Conservation (phyloP, 2,329 filamentous ascomycete genomes). For the Uncinocarpus reesii region DNA sequence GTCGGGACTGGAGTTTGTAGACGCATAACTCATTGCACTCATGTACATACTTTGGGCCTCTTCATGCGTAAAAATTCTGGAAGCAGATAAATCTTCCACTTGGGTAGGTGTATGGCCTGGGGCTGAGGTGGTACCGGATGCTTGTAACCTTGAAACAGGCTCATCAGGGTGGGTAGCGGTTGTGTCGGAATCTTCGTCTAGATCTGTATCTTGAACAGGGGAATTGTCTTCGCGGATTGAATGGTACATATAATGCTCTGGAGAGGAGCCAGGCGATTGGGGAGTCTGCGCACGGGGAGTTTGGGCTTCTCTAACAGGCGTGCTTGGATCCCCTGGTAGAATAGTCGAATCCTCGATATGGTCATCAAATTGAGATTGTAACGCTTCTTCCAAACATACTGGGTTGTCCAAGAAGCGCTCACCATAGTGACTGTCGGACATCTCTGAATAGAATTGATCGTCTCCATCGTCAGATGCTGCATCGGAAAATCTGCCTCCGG, state of each 20-base stretch:
- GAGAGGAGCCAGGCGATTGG: conserved; percentile 12
- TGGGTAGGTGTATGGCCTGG: not conserved
- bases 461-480: conserved; percentile 31
- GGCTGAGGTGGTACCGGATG: not conserved
- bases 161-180: too few relatives aligned
- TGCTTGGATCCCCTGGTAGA: conserved; percentile 10
- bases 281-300: conserved; percentile 19
- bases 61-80: conserved; percentile 39
- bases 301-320: not conserved
- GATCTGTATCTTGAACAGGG: not conserved
- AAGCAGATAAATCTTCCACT: conserved; percentile 35
- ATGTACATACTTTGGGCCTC: conserved; percentile 45
- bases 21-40: conserved; percentile 45
- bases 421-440: conserved; percentile 22
- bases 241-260: conserved; percentile 9
- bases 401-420: conserved; percentile 30
- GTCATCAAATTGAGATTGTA: conserved; percentile 28
- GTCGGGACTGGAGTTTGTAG: conserved; percentile 23
- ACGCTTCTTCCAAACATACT: conserved; percentile 31
- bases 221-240: conserved; percentile 7
- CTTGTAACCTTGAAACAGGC: not conserved
- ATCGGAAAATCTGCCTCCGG: conserved; percentile 35
- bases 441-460: conserved; percentile 20
- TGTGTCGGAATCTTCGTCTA: not conserved
- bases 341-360: conserved; percentile 23